Base-by-base conservation (phyloP, 2,329 filamentous ascomycete species). In the Phialocephala sp. region DNA sequence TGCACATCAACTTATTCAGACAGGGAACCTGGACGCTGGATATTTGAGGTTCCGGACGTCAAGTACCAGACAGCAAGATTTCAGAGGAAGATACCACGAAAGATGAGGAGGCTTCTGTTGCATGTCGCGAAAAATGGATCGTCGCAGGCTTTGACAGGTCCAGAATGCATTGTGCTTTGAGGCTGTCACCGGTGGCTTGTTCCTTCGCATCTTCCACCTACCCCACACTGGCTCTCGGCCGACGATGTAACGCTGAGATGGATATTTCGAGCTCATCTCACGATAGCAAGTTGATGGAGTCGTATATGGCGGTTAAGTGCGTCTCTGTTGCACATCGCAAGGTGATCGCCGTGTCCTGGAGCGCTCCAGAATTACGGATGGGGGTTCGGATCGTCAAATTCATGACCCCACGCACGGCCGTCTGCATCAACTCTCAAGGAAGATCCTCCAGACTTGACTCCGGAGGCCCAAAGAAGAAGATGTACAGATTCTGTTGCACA, bases 321-420 rank as follows among this genome's bases (percentile, higher is more conserved):
- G 6, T 61, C 35, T 61, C 35, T 61, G 59, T 52, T 61, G 59
- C 45, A 41, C 9, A n/a, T 54, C 59, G 59, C 24, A 35, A 32
- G 24, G 45, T 14, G 59, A 61, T 61, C 59, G 59, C 27, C 59
- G 35, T 2, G n/a, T 52, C 20, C 24, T 60, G 32, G 41, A 59
- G 57, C 22, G 41, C 22, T 50, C 58, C 14, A 52, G 58, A 57
- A 39, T 36, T 22, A 18, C 36, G 18, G 36, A 39, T 36, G 50
- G 3, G 14, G 32, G 55, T 37, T 37, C 32, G 39, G 55, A 57
- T 57, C 55, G 55, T 39, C 55, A 41, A 41, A 32, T 57, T 39
- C 35, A 22, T 22, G 32, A 22, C 20, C 55, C 8, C 4, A 9
- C 35, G 55, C 55, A 57, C 55, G 55, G 55, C 55, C 55, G 20